phyloP scores from a whole-genome alignment of 345 rosid species.

The Arabidopsis suecica region DNA sequence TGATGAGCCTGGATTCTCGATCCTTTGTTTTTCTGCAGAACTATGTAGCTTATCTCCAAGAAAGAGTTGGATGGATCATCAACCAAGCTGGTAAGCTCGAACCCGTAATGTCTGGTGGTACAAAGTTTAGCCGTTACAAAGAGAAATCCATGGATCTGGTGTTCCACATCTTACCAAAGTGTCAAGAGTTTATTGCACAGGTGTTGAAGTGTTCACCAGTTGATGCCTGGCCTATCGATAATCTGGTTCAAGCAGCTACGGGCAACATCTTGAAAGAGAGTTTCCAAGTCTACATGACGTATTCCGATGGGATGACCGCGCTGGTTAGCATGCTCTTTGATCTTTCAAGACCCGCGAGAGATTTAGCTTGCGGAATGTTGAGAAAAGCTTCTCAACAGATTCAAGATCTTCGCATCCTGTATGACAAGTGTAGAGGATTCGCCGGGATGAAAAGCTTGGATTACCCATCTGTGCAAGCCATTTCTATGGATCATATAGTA shows the following conservation, averaged over 20 bases:
- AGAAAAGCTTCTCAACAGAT: constrained; percentile 66
- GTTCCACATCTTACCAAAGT: constrained; percentile 68
- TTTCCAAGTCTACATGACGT: constrained; percentile 71
- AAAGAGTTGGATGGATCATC: constrained; percentile 80
- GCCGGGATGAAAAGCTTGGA: constrained; percentile 61
- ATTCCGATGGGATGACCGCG: constrained; percentile 57
- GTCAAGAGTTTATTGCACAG: constrained; percentile 64
- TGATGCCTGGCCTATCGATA: constrained; percentile 36
- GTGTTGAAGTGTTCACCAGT: constrained; percentile 65
- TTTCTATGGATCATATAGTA: constrained; percentile 62
- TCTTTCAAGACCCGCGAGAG: constrained; percentile 64
- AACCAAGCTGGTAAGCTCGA: constrained; percentile 89
- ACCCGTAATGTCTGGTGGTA: constrained; percentile 55
- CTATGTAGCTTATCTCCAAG: constrained; percentile 74
- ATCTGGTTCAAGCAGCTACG: constrained; percentile 65
- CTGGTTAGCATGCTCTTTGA: constrained; percentile 67
- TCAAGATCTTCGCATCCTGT: constrained; percentile 56
- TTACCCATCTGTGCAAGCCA: constrained; percentile 69
- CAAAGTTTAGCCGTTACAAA: constrained; percentile 52
- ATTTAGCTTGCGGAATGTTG: constrained; percentile 66
- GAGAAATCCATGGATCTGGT: constrained; percentile 61
- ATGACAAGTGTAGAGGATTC: constrained; percentile 58
- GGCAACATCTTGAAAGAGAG: constrained; percentile 80
- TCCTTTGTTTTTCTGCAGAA: constrained; percentile 55
- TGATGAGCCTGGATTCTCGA: constrained; percentile 34